phyloP scores from a whole-genome alignment of 1,284 basidiomycete species.

The Sutorius eximius region DNA sequence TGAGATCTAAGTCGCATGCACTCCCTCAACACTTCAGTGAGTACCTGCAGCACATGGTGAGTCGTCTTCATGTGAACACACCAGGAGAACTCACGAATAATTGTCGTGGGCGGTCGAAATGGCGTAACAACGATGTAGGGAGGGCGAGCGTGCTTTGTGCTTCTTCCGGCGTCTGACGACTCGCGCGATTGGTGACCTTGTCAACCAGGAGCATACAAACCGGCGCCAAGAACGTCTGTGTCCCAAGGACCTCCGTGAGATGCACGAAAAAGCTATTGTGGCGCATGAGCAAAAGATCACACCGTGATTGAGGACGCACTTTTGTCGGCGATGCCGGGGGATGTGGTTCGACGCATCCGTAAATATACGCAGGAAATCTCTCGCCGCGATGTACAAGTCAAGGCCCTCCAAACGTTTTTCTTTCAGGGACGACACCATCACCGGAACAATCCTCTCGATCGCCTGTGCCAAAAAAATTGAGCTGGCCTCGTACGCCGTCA shows the following conservation, averaged over 20 bases:
- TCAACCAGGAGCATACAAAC: conserved; percentile 87
- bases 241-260: conserved; percentile 84
- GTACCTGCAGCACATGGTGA: conserved; percentile 44
- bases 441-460: conserved; percentile 90
- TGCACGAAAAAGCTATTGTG: conserved; percentile 81
- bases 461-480: conserved; percentile 55
- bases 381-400: conserved; percentile 64
- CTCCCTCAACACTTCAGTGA: conserved; percentile 70
- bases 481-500: not conserved
- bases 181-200: conserved; percentile 69
- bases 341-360: conserved; percentile 87
- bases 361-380: conserved; percentile 83
- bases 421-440: conserved; percentile 81
- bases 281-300: conserved; percentile 9
- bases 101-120: conserved; percentile 53
- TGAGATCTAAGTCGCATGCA: conserved; percentile 56
- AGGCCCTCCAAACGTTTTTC: conserved; percentile 51
- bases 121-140: conserved; percentile 65
- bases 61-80: conserved; percentile 7
- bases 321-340: conserved; percentile 82
- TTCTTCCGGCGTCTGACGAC: conserved; percentile 65
- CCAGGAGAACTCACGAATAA: conserved; percentile 45
- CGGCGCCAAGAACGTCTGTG: conserved; percentile 81
- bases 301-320: conserved; percentile 45
- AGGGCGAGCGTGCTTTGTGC: conserved; percentile 61